Base-by-base conservation (phyloP, 2,329 filamentous ascomycete genomes). In the Allantophomopsis cytisporea region DNA sequence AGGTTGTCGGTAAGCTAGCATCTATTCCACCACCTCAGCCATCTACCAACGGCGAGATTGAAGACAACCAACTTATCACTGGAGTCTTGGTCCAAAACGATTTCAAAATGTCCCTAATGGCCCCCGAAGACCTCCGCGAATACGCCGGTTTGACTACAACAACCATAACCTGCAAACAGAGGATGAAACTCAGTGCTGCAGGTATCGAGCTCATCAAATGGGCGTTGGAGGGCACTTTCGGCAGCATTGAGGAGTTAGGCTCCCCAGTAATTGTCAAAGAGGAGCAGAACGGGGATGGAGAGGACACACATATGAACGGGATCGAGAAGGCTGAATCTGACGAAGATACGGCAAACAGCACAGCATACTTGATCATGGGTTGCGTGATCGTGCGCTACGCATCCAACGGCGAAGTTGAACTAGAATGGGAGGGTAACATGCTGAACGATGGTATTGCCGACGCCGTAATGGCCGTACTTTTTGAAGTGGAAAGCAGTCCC, bases 401-500 rank as follows among this genome's bases (percentile, higher is more conserved):
- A 46, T 73, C 68, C 45, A 80, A 76, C 48, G 83, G 88, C 41
- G 80, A 91, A 54, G 74, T 95, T 5, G 87, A 93, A 57, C 68
- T 96, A 2, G 87, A 94, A 60, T 98, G 91, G 91, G 89, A 96
- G 58, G 91, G 88, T 42, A 98, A 96, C 57, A 83, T 94, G 65
- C 80, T 95, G 54, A 98, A 96, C 58, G 91, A 98, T 54, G 85
- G 87, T 44, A 93, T 98, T 53, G 91, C 91, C n/a, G 91, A 98
- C 60, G 87, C 91, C 13, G 83, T 96, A 40, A 85, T 96, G 69
- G 87, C 87, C 1, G 86, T 95, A 2, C 70, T 98, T 10, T 77
- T 94, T 50, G 88, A 83, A 0, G 84, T 94, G 16, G 91, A 98
- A 61, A 93, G 82, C 59, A 94, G 84, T 39, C 91, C 89, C 5